Evolutionary conservation across 768 basidiomycete species (phyloP).

Genomic region (Dendrothele bispora): DNA sequence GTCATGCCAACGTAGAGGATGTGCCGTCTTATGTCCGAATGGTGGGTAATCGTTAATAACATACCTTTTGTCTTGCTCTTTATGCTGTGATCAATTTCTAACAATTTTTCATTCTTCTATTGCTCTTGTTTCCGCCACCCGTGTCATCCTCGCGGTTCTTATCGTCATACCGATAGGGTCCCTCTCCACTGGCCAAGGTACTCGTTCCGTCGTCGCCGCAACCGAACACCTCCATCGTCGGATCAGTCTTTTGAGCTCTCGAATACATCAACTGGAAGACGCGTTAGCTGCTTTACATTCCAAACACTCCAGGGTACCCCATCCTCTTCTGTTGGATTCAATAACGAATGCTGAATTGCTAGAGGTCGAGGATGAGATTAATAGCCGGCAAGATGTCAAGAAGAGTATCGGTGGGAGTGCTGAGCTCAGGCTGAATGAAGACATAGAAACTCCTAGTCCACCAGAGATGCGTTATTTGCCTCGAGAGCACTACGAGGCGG

Average conservation of each 20-base stretch:
- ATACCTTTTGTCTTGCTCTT: background rate
- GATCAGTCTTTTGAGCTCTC: slow-evolving; percentile 34
- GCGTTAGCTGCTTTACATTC: slow-evolving; percentile 35
- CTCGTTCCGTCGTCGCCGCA: slow-evolving; percentile 44
- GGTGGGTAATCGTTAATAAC: background rate
- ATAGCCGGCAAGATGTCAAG: too few relatives aligned
- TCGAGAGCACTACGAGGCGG: too few relatives aligned
- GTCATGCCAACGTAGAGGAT: slow-evolving; percentile 9
- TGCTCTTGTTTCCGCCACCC: too few relatives aligned
- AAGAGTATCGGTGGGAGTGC: too few relatives aligned
- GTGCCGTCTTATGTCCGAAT: slow-evolving; percentile 11
- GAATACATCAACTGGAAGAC: slow-evolving; percentile 41
- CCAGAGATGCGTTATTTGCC: too few relatives aligned
- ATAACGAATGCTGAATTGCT: too few relatives aligned
- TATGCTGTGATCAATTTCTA: background rate
- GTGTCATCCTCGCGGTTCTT: too few relatives aligned
- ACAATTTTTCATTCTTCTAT: too few relatives aligned
- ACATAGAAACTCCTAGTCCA: too few relatives aligned
- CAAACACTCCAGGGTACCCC: slow-evolving; percentile 31
- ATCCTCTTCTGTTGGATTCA: slow-evolving; percentile 44
- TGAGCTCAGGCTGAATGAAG: too few relatives aligned
- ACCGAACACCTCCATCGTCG: slow-evolving; percentile 40
- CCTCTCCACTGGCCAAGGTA: slow-evolving; percentile 52
- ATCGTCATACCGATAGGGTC: too few relatives aligned
- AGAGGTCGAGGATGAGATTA: too few relatives aligned